Percentiles rank a stretch among this genome's conserved stretches.
Conservation (phyloP, 805 yeast genomes). For the Diddensiella santjacobensis region DNA sequence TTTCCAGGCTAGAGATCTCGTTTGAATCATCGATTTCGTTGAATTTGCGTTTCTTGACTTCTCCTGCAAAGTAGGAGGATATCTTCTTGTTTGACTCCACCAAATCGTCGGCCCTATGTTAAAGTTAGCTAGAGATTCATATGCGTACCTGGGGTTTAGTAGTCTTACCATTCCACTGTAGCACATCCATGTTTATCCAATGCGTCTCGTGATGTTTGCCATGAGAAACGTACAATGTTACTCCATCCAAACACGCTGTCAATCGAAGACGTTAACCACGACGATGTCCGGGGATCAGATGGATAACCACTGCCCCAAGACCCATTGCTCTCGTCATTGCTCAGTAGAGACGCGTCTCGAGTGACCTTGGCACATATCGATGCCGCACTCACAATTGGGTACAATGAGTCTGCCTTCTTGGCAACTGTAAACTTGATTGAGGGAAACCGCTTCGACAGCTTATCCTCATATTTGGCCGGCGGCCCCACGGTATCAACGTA, state of each 20-base stretch:
- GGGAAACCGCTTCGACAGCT: slow-evolving; percentile 69
- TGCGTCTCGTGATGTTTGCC: slow-evolving; percentile 88
- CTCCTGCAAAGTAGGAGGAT: slow-evolving; percentile 4
- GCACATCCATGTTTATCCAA: slow-evolving; percentile 39
- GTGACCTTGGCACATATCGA: slow-evolving; percentile 96
- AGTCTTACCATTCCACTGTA: slow-evolving; percentile 19
- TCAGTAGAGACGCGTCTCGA: slow-evolving; percentile 61
- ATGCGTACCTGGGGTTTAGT: not conserved
- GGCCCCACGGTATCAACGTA: slow-evolving; percentile 98
- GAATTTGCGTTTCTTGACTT: slow-evolving; percentile 1
- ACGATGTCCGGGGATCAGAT: slow-evolving; percentile 80
- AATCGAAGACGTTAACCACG: slow-evolving; percentile 62
- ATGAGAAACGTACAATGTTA: slow-evolving; percentile 70
- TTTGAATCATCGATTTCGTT: not conserved
- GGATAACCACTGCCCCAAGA: slow-evolving; percentile 91
- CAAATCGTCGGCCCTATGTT: slow-evolving; percentile 16
- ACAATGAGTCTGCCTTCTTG: slow-evolving; percentile 91
- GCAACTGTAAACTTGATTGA: slow-evolving; percentile 70
- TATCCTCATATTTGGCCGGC: slow-evolving; percentile 75
- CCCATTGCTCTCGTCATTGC: slow-evolving; percentile 20
- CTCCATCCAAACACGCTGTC: slow-evolving; percentile 87
- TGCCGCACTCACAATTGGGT: slow-evolving; percentile 91
- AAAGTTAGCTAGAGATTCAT: not conserved
- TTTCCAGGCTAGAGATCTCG: not conserved
- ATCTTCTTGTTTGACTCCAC: slow-evolving; percentile 11